phyloP scores from a whole-genome alignment of 176 grass and related monocot genomes.

The Carex littledalei region DNA sequence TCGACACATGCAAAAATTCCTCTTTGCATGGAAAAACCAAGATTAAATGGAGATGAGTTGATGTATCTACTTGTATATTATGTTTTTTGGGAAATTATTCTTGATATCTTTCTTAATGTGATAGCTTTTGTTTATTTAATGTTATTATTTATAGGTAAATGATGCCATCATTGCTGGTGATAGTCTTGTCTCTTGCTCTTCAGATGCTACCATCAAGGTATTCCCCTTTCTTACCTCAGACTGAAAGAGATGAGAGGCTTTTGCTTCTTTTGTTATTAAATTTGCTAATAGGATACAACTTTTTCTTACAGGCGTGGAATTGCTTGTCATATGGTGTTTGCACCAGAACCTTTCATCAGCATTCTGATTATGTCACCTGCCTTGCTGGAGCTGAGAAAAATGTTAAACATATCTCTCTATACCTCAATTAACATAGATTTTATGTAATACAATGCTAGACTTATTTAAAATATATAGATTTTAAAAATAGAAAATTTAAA shows the following conservation, averaged over 20 bases:
- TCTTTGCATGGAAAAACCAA: neutral
- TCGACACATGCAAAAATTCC: neutral
- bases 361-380: slow-evolving; percentile 95
- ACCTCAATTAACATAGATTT: neutral
- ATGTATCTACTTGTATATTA: neutral
- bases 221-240: slow-evolving; percentile 12
- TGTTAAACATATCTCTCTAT: slow-evolving; percentile 38
- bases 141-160: slow-evolving; percentile 58
- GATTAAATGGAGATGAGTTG: neutral
- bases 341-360: slow-evolving; percentile 73
- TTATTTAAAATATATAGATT: neutral
- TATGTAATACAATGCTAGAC: neutral
- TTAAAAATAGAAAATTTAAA: neutral
- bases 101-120: neutral
- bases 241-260: neutral
- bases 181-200: slow-evolving; percentile 95
- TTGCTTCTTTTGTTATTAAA: slow-evolving; percentile 1
- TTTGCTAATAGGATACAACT: neutral
- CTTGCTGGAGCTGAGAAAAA: slow-evolving; percentile 83
- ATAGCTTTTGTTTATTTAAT: neutral
- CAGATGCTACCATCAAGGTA: slow-evolving; percentile 96
- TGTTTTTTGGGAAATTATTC: neutral
- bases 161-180: slow-evolving; percentile 79
- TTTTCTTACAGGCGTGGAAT: slow-evolving; percentile 73
- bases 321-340: slow-evolving; percentile 73